Evolutionary conservation across 2,329 filamentous ascomycete genomes (phyloP).

Genomic region (Tolypocladium inflatum): DNA sequence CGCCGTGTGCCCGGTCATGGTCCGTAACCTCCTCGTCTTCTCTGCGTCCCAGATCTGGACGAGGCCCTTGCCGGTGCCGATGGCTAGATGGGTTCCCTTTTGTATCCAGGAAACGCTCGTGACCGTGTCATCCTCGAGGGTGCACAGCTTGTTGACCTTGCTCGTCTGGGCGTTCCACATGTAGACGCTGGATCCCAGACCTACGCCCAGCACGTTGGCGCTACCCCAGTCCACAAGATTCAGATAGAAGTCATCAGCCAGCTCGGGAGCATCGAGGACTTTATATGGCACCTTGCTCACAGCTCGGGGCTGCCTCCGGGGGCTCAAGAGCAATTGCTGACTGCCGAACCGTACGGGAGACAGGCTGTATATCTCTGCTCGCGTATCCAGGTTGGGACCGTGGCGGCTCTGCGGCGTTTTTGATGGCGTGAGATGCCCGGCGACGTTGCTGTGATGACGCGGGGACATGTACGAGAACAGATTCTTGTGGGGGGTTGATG

Average conservation of each 20-base stretch:
- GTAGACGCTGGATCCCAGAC: constrained; percentile 86
- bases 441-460: constrained; percentile 55
- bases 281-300: constrained; percentile 98
- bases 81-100: constrained; percentile 88
- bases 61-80: constrained; percentile 87
- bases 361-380: constrained; percentile 89
- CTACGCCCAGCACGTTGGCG: constrained; percentile 87
- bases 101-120: constrained; percentile 99
- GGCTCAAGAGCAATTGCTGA: constrained; percentile 86
- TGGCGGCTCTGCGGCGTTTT: constrained; percentile 83
- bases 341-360: constrained; percentile 90
- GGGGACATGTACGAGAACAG: constrained; percentile 87
- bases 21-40: constrained; percentile 71
- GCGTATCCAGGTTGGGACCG: constrained; percentile 78
- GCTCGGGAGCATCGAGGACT: constrained; percentile 88
- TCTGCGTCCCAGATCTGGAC: constrained; percentile 98
- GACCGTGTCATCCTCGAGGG: constrained; percentile 83
- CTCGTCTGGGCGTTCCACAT: constrained; percentile 96
- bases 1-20: constrained; percentile 93
- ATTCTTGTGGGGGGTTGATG: constrained; percentile 95
- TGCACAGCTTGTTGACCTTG: constrained; percentile 87
- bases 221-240: constrained; percentile 98
- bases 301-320: constrained; percentile 76
- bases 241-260: constrained; percentile 95
- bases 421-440: constrained; percentile 78